Evolutionary conservation across 805 yeast species (phyloP), one percentile per base, ranked within the genome.

Genomic region (Candida insectalens): DNA sequence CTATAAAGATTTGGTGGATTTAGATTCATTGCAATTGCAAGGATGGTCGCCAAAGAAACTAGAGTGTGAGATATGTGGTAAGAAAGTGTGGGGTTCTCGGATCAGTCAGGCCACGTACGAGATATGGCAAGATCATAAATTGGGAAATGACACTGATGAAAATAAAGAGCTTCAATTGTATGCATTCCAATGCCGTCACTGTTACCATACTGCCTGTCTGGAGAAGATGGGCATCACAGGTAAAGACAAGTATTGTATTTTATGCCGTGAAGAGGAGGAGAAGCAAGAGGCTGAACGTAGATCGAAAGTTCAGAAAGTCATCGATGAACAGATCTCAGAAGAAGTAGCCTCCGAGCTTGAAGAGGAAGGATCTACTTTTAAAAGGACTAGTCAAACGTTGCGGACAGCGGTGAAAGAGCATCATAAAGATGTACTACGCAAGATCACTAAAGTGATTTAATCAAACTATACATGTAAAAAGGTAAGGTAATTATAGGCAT

Each of bases 51-150:
- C 65, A 1, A 59, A 57, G 19, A 59, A 60, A 19, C 60, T 65
- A 25, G 72, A 67, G 31, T 88, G 96, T 53, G 80, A 80, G 23
- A 71, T 79, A 0, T 88, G 96, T 54, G 88, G 84, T 1, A 75
- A 74, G 40, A 60, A 60, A 15, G 58, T 87, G 22, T 78, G 87
- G 76, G 95, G 96, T 0, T 52, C 71, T 2, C 72, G 74, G 2
- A 50, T 81, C 2, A 59, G 65, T 17, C 59, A 71, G 2, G 62
- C 57, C 6, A 62, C 69, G 26, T 69, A 70, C 34, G 63, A 65
- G 28, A 60, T 68, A 4, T 81, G 88, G 88, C 80, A 74, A 45
- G 61, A 63, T 19, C 32, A 53, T 16, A 46, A 42, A 27, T 27
- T 51, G 13, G 21, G 27, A 17, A 28, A 32, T 10, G 41, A 38